Evolutionary conservation across 345 rosid species (phyloP), one percentile per base, ranked within the genome.

Genomic region (Rubroshorea leprosula): DNA sequence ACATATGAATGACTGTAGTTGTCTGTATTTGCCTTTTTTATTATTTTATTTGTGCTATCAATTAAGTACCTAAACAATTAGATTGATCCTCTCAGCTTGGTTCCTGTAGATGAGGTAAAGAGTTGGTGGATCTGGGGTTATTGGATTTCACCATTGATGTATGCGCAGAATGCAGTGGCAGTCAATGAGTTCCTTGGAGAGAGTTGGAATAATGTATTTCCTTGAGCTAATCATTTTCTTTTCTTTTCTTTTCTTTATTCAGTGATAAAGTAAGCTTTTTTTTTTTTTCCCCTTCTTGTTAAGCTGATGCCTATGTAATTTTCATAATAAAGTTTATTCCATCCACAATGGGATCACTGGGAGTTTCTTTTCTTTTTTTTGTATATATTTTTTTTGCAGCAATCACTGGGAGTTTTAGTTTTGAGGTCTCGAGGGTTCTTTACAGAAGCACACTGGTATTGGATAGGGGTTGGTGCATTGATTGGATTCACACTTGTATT

Each of bases 111-210:
- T 70, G 94, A 87, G 60, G 76, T 90, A 57, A 63, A 65, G 1
- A 58, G 85, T 8, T 83, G 80, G 79, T 64, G 87, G 97, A 72
- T 80, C 29, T 90, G 97, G 97, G 95, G 90, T 24, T 90, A 83
- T 62, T 91, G 76, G 54, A 10, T 39, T 52, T 90, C 96, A 9
- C 97, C 96, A 15, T 83, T 87, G 96, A 90, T 91, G 98, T 91
- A 91, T 58, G 97, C 91, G 62, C 96, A 90, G 60, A 87, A 83
- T 58, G 94, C 97, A 49, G 68, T 90, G 47, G 86, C 80, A 65
- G 79, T 90, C 72, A 91, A 85, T 51, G 98, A 87, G 59, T 87
- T 91, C 70, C 83, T 91, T 3, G 95, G 83, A 51, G 52, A 85
- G 41, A 78, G 98, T 79, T 91, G 96, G 97, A 62, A 58, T 8